These are phyloP conservation scores for Crepidotus sp. DNA, from an alignment of 1,284 basidiomycete genomes.

Conservation along the genomic window DNA sequence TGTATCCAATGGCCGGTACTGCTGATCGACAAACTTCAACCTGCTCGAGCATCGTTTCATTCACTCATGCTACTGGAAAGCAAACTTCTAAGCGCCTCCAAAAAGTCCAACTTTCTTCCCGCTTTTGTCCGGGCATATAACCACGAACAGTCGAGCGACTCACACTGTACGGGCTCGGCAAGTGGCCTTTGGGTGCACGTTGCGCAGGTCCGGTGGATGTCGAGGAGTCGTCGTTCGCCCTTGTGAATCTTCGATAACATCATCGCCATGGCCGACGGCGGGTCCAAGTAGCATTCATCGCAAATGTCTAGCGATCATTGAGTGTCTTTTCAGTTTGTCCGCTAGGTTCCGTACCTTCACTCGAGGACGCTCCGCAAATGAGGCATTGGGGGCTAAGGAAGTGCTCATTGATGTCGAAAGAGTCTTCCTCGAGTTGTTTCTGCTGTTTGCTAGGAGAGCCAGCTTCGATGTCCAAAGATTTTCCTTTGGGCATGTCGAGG, in stretches of 20 bases:
- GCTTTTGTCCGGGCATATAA: constrained; percentile 66
- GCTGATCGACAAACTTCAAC: background rate
- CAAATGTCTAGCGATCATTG: constrained; percentile 50
- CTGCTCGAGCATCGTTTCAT: background rate
- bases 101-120: constrained; percentile 46
- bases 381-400: constrained; percentile 69
- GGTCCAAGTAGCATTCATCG: constrained; percentile 45
- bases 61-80: background rate
- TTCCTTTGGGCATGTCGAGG: constrained; percentile 73
- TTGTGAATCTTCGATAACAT: constrained; percentile 49
- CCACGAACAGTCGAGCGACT: constrained; percentile 80
- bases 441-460: constrained; percentile 41
- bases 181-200: constrained; percentile 54
- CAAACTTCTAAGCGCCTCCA: constrained; percentile 20
- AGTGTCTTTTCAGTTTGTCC: background rate
- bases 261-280: constrained; percentile 50
- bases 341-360: constrained; percentile 35
- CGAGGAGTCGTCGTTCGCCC: constrained; percentile 48
- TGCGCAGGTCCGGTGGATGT: constrained; percentile 62
- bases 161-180: constrained; percentile 61
- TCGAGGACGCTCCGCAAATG: constrained; percentile 51
- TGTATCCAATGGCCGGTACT: background rate
- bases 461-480: constrained; percentile 27
- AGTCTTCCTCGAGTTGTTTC: constrained; percentile 22
- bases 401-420: constrained; percentile 60